These are phyloP conservation scores for Fusarium verticillioides DNA, from an alignment of 2,329 filamentous ascomycete genomes.

Conservation along the genomic window DNA sequence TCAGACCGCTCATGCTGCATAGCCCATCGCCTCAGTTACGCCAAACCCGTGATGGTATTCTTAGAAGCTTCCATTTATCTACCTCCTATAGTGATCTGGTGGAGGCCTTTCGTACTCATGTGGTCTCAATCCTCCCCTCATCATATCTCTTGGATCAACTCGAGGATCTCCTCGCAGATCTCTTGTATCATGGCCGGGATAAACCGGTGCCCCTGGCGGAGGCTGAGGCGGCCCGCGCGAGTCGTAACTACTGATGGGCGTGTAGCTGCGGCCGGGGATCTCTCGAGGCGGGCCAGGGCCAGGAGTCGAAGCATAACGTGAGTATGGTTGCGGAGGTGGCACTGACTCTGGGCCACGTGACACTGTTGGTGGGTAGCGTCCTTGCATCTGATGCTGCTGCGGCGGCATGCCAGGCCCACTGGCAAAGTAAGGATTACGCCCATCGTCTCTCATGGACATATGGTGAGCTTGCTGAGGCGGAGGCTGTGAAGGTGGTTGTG, in stretches of 20 bases:
- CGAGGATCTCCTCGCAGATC: slow-evolving; percentile 46
- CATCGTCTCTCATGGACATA: slow-evolving; percentile 52
- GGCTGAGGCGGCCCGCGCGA: slow-evolving; percentile 50
- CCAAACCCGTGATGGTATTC: neutral
- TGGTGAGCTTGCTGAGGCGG: slow-evolving; percentile 50
- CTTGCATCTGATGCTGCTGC: slow-evolving; percentile 51
- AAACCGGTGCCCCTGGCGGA: slow-evolving; percentile 49
- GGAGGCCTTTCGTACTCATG: slow-evolving; percentile 60
- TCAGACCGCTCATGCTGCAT: neutral
- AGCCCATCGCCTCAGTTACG: neutral
- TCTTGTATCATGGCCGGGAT: slow-evolving; percentile 40
- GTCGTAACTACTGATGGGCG: slow-evolving; percentile 56
- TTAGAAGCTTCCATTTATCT: slow-evolving; percentile 16
- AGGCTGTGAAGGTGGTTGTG: slow-evolving; percentile 49
- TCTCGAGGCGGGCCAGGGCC: slow-evolving; percentile 55
- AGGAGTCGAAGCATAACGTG: slow-evolving; percentile 58
- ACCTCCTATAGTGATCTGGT: slow-evolving; percentile 58
- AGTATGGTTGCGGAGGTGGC: slow-evolving; percentile 53
- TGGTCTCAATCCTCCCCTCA: slow-evolving; percentile 57
- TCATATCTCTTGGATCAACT: slow-evolving; percentile 46
- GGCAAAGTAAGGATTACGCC: slow-evolving; percentile 51
- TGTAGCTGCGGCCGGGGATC: slow-evolving; percentile 58
- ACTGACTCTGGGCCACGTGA: slow-evolving; percentile 56
- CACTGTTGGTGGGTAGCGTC: slow-evolving; percentile 52
- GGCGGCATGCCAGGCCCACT: slow-evolving; percentile 39